Percentiles rank a stretch among this genome's conserved stretches.
Conservation (phyloP, 2,329 filamentous ascomycete species). For the Calonectria crousiana region DNA sequence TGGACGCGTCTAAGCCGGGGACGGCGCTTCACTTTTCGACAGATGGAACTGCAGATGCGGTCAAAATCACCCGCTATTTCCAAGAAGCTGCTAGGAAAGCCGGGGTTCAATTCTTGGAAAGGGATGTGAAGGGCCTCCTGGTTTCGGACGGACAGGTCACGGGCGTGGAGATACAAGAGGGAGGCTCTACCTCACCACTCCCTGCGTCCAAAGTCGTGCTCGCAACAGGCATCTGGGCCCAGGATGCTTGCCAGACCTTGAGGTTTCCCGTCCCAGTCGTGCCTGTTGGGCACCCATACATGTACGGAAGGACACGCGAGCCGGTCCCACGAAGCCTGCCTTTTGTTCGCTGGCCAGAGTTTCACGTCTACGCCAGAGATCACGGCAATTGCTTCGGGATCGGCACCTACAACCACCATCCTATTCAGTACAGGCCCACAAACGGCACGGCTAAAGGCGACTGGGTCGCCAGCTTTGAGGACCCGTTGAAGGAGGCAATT, state of each 20-base stretch:
- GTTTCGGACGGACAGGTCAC: neutral
- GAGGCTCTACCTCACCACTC: neutral
- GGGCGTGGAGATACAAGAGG: constrained; percentile 17
- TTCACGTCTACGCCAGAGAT: constrained; percentile 39
- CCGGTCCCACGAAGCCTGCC: neutral
- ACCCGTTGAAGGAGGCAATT: constrained; percentile 26
- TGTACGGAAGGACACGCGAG: constrained; percentile 12
- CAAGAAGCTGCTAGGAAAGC: constrained; percentile 26
- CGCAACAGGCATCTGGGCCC: constrained; percentile 41
- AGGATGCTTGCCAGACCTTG: constrained; percentile 29
- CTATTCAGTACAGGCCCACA: constrained; percentile 21
- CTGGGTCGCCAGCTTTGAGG: constrained; percentile 33
- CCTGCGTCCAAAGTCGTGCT: constrained; percentile 36
- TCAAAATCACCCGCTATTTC: constrained; percentile 32
- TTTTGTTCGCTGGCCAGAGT: constrained; percentile 39
- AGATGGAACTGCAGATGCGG: constrained; percentile 38
- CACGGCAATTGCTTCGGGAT: constrained; percentile 37
- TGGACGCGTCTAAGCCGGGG: constrained; percentile 20
- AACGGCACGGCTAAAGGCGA: constrained; percentile 29
- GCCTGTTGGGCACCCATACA: constrained; percentile 41
- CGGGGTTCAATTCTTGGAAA: constrained; percentile 25
- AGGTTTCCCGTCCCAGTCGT: constrained; percentile 36
- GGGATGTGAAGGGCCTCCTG: constrained; percentile 26
- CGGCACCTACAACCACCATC: constrained; percentile 38
- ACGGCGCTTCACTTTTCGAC: constrained; percentile 29